Evolutionary conservation across 1,284 basidiomycete species (phyloP).

Genomic region (Psilocybe mexicana): DNA sequence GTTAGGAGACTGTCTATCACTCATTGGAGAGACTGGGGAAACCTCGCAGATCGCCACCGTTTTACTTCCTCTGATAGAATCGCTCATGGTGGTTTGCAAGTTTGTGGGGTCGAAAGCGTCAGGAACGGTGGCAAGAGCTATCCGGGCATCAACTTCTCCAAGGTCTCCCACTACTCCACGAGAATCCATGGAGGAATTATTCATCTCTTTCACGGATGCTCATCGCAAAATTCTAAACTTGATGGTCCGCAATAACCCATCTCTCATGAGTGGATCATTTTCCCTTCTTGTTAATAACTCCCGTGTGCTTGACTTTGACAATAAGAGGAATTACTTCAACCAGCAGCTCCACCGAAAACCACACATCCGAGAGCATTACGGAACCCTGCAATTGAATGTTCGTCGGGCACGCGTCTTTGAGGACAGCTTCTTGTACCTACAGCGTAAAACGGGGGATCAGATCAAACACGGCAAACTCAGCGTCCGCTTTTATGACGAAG

Average conservation of each 20-base stretch:
- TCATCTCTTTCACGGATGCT: slow-evolving; percentile 91
- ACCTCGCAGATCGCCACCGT: slow-evolving; percentile 90
- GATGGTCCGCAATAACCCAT: slow-evolving; percentile 98
- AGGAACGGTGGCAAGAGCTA: slow-evolving; percentile 44
- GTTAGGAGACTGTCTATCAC: slow-evolving; percentile 81
- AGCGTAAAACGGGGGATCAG: slow-evolving; percentile 90
- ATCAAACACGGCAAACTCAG: slow-evolving; percentile 98
- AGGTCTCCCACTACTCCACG: slow-evolving; percentile 63
- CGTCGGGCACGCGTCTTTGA: slow-evolving; percentile 94
- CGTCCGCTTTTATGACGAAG: slow-evolving; percentile 96
- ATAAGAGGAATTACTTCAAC: slow-evolving; percentile 98
- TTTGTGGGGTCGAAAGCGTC: slow-evolving; percentile 73
- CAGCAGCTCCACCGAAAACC: slow-evolving; percentile 93
- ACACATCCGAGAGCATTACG: slow-evolving; percentile 77
- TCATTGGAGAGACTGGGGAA: slow-evolving; percentile 79
- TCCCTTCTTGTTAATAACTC: slow-evolving; percentile 95
- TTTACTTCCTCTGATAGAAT: slow-evolving; percentile 88
- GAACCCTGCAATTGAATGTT: slow-evolving; percentile 89
- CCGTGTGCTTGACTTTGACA: slow-evolving; percentile 98
- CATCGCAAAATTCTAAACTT: slow-evolving; percentile 95
- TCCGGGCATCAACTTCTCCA: slow-evolving; percentile 64
- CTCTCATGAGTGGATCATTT: slow-evolving; percentile 97
- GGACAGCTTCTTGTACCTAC: slow-evolving; percentile 93
- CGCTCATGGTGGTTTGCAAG: slow-evolving; percentile 98
- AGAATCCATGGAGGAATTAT: slow-evolving; percentile 84